A percentile compares a stretch with the other conserved stretches of the same genome.
phyloP scores from a whole-genome alignment of 163 green algal genomes.

The Scenedesmus sp. region DNA sequence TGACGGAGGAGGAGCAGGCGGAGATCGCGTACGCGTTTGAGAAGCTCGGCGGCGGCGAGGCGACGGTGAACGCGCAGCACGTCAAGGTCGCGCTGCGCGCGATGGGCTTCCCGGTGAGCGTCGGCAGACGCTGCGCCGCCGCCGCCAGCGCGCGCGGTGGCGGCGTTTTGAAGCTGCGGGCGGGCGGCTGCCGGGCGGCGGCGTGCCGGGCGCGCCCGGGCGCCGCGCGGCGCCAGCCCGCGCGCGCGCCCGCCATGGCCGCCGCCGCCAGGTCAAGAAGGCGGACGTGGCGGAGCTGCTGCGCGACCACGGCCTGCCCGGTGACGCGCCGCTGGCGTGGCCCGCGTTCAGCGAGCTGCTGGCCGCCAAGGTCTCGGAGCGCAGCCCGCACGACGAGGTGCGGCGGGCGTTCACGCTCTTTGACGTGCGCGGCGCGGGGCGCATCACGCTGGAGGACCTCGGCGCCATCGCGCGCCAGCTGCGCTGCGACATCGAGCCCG shows the following conservation, averaged over 20 bases:
- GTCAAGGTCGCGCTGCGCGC: slow-evolving; percentile 50
- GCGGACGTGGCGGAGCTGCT: slow-evolving; percentile 44
- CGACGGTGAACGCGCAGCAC: slow-evolving; percentile 8
- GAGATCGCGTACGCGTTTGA: slow-evolving; percentile 60
- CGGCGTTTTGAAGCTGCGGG: no score
- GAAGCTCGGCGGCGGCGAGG: slow-evolving; percentile 52
- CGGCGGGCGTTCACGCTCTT: slow-evolving; percentile 50
- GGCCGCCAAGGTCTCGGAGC: slow-evolving; percentile 27
- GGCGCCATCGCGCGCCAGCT: slow-evolving; percentile 50
- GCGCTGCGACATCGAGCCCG: slow-evolving; percentile 46
- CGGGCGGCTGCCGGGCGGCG: no score
- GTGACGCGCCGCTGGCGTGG: slow-evolving; percentile 16
- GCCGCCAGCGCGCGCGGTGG: no score
- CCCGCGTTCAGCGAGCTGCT: slow-evolving; percentile 43
- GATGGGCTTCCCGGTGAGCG: slow-evolving; percentile 49
- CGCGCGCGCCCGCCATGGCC: no score
- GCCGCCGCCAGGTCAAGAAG: no score
- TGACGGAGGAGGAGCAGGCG: slow-evolving; percentile 33
- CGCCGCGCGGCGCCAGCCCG: no score
- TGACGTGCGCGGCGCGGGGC: slow-evolving; percentile 43
- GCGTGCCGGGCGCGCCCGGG: no score
- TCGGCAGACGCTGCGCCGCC: slow-evolving; percentile 9
- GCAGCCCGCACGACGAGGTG: slow-evolving; percentile 41
- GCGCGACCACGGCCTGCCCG: slow-evolving; percentile 7
- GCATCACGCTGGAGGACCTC: slow-evolving; percentile 49